phyloP scores from a whole-genome alignment of 2,329 filamentous ascomycete species.

The Macrophomina phaseolina region DNA sequence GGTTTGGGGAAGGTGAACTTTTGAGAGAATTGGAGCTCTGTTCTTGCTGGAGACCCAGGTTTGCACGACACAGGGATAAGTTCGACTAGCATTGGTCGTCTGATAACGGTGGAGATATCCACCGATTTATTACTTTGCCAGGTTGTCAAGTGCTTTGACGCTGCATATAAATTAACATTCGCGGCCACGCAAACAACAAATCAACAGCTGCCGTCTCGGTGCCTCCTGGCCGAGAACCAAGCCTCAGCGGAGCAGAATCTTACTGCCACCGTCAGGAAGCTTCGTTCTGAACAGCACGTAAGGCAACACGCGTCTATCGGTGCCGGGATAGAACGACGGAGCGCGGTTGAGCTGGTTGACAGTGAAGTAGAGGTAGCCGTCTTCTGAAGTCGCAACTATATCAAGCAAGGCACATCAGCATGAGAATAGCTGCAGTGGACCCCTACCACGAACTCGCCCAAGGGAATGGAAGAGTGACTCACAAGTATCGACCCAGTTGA shows the following conservation, averaged over 20 bases:
- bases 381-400: constrained; percentile 46
- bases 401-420: not conserved
- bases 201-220: not conserved
- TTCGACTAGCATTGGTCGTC: too few relatives aligned
- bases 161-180: too few relatives aligned
- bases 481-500: constrained; percentile 59
- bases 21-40: not conserved
- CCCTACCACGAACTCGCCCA: not conserved
- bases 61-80: too few relatives aligned
- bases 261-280: constrained; percentile 51
- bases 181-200: too few relatives aligned
- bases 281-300: constrained; percentile 51
- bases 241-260: constrained; percentile 36
- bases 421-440: not conserved
- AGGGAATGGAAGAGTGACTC: constrained; percentile 30
- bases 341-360: constrained; percentile 56
- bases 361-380: constrained; percentile 61
- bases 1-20: constrained; percentile 55
- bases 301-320: constrained; percentile 50
- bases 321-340: constrained; percentile 47
- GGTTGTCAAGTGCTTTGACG: too few relatives aligned
- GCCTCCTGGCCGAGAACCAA: not conserved
- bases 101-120: too few relatives aligned
- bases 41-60: not conserved
- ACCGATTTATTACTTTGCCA: too few relatives aligned